Evolutionary conservation across 257 asterid genomes (phyloP).

Genomic region (Datura wrightii): DNA sequence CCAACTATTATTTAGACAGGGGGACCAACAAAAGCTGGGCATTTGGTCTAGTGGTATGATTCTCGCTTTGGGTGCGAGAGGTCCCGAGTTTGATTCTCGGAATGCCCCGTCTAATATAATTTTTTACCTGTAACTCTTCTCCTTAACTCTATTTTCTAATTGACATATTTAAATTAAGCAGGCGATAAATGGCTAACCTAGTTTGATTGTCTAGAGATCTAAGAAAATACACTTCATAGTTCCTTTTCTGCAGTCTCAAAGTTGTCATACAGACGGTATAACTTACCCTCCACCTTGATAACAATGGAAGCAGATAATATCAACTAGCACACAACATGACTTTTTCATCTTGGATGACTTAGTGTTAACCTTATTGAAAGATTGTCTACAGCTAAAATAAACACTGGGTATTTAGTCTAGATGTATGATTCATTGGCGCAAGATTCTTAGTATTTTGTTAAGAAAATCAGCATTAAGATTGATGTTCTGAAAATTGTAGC

Average conservation of each 20-base stretch:
- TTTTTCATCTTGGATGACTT: not conserved
- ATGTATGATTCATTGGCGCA: conserved; percentile 83
- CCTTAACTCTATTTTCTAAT: not conserved
- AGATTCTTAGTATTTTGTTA: conserved; percentile 47
- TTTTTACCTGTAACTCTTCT: not conserved
- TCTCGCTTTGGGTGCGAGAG: conserved; percentile 87
- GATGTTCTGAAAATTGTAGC: not conserved
- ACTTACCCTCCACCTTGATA: not conserved
- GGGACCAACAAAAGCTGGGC: conserved; percentile 41
- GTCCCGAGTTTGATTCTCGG: conserved; percentile 82
- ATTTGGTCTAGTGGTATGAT: conserved; percentile 92
- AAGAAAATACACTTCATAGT: not conserved
- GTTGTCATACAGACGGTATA: not conserved
- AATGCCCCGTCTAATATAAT: conserved; percentile 58
- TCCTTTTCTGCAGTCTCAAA: not conserved
- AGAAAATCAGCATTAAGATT: not conserved
- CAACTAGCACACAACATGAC: not conserved
- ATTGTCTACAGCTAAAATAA: not conserved
- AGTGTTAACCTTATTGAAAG: not conserved
- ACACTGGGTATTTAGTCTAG: conserved; percentile 78
- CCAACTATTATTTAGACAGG: no score
- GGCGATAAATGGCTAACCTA: not conserved
- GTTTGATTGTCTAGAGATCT: not conserved
- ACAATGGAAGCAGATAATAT: not conserved
- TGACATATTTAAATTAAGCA: not conserved